Evolutionary conservation across 371 early-diverging fungal species (phyloP).

Genomic region (Mortierella sp.): DNA sequence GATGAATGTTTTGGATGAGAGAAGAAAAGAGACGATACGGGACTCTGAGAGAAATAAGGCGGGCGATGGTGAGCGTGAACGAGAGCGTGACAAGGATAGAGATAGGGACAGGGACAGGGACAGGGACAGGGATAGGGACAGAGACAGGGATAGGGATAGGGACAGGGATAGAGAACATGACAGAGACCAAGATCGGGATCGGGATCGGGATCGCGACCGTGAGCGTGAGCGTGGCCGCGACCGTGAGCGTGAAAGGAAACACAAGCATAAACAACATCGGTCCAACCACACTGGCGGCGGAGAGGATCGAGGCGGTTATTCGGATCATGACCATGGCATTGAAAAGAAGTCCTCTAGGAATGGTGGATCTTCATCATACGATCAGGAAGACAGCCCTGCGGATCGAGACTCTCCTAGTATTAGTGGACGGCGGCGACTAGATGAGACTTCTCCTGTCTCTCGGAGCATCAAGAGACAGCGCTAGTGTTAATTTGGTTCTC

Average conservation of each 20-base stretch:
- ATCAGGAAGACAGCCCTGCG: no score
- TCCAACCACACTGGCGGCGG: no score
- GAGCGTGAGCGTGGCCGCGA: conserved; percentile 12
- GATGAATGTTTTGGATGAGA: no score
- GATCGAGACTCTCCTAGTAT: conserved; percentile 12
- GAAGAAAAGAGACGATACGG: conserved; percentile 13
- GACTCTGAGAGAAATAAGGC: conserved; percentile 5
- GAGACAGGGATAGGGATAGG: not conserved
- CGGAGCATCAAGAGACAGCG: conserved; percentile 33
- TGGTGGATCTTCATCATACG: no score
- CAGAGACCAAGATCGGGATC: not conserved
- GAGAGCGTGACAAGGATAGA: no score
- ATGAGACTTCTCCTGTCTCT: conserved; percentile 14
- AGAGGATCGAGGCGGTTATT: no score
- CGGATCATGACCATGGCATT: no score
- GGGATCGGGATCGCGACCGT: conserved; percentile 5
- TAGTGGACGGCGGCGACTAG: conserved; percentile 16
- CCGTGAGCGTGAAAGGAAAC: not conserved
- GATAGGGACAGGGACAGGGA: not conserved
- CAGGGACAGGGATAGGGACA: not conserved
- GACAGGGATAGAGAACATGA: not conserved
- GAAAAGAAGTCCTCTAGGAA: no score
- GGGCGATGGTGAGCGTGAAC: no score
- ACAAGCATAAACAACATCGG: no score
- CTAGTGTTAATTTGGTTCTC: no score